A percentile compares a stretch with the other conserved stretches of the same genome.
Conservation (phyloP, 164 flowering plant species). For the Kingdonia uniflora region DNA sequence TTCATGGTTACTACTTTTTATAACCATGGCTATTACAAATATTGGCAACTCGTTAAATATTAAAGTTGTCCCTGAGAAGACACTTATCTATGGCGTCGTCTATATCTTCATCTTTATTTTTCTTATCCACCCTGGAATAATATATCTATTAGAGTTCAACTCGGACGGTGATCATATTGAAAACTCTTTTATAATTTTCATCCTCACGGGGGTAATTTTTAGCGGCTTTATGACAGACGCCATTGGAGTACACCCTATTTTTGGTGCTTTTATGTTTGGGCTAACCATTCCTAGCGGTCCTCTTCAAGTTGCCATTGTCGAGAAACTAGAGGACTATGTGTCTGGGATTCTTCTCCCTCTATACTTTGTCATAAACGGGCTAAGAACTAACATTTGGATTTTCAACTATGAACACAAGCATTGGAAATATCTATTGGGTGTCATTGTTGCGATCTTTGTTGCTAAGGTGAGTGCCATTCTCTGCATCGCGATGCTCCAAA, state of each 20-base stretch:
- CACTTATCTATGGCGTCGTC: too few species aligned
- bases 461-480: slow-evolving; percentile 6
- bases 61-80: too few species aligned
- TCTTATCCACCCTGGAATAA: too few species aligned
- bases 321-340: slow-evolving; percentile 11
- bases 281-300: slow-evolving; percentile 13
- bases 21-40: background rate
- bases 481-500: background rate
- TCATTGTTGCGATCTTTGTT: background rate
- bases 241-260: slow-evolving; percentile 8
- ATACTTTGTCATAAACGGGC: slow-evolving; percentile 11
- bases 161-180: slow-evolving; percentile 10
- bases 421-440: too few species aligned
- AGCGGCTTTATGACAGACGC: slow-evolving; percentile 10
- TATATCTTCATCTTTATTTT: too few species aligned
- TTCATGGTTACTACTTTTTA: too few species aligned
- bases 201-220: slow-evolving; percentile 9
- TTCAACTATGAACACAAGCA: too few species aligned
- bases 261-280: slow-evolving; percentile 13
- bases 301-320: slow-evolving; percentile 2
- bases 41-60: too few species aligned
- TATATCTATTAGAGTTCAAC: background rate
- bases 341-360: slow-evolving; percentile 7
- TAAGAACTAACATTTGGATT: slow-evolving; percentile 2
- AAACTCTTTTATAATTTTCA: slow-evolving; percentile 9